Evolutionary conservation across 176 grass and related monocot species (phyloP).

Genomic region (Oryza meyeriana): DNA sequence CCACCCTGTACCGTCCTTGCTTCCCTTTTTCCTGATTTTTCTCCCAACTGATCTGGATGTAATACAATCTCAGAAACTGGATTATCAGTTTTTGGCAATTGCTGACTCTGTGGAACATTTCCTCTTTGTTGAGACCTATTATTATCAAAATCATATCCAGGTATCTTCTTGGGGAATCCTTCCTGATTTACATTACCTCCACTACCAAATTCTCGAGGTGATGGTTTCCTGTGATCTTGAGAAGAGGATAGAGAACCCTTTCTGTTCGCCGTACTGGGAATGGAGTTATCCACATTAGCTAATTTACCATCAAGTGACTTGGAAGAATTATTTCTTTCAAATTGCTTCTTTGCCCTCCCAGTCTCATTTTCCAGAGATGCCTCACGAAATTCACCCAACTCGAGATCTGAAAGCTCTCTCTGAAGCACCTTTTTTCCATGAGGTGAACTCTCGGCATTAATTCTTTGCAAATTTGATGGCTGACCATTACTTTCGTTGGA

Average conservation of each 20-base stretch:
- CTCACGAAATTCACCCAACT: conserved; percentile 89
- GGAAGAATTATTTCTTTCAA: conserved; percentile 83
- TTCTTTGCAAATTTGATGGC: conserved; percentile 39
- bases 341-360: conserved; percentile 52
- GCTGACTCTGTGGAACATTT: conserved; percentile 42
- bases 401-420: conserved; percentile 89
- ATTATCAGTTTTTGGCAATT: conserved; percentile 49
- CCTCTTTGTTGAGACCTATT: conserved; percentile 48
- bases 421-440: conserved; percentile 49
- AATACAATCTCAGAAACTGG: conserved; percentile 42
- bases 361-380: conserved; percentile 54
- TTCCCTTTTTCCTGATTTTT: conserved; percentile 50
- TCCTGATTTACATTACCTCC: conserved; percentile 41
- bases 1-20: conserved; percentile 25
- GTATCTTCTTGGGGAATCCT: conserved; percentile 35
- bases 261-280: conserved; percentile 42
- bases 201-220: conserved; percentile 36
- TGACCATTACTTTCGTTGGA: conserved; percentile 47
- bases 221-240: conserved; percentile 56
- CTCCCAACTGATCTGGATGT: conserved; percentile 35
- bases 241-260: conserved; percentile 37
- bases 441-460: conserved; percentile 56
- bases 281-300: conserved; percentile 36
- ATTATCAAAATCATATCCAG: conserved; percentile 51
- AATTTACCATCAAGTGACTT: conserved; percentile 65